A percentile compares a stretch with the other conserved stretches of the same genome.
Evolutionary conservation across 164 flowering plant genomes (phyloP).

Genomic region (Hamamelis virginiana): DNA sequence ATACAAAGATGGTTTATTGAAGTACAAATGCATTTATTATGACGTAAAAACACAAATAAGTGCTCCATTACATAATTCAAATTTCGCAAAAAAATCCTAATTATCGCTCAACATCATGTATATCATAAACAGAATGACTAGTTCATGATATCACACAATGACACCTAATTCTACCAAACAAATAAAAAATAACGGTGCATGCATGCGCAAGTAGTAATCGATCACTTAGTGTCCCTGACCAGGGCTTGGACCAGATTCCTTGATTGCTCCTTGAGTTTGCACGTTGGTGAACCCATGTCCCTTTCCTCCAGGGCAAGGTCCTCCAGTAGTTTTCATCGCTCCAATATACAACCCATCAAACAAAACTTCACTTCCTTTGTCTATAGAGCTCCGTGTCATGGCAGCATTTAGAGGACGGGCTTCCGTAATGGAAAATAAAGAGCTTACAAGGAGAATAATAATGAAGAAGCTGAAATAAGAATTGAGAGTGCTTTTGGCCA

Average conservation of each 20-base stretch:
- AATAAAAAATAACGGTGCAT: too few species aligned
- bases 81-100: too few species aligned
- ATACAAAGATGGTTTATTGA: too few species aligned
- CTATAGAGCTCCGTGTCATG: not conserved
- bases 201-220: too few species aligned
- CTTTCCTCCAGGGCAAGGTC: conserved; percentile 14
- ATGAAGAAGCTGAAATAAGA: not conserved
- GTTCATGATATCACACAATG: too few species aligned
- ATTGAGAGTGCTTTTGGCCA: not conserved
- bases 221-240: conserved; percentile 11
- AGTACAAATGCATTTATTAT: too few species aligned
- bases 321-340: conserved; percentile 17
- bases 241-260: conserved; percentile 23
- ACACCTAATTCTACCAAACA: too few species aligned
- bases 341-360: conserved; percentile 8
- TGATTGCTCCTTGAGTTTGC: conserved; percentile 8
- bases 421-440: conserved; percentile 2
- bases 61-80: too few species aligned
- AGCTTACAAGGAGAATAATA: not conserved
- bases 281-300: conserved; percentile 14
- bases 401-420: conserved; percentile 21
- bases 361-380: conserved; percentile 2
- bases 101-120: too few species aligned
- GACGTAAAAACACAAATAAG: too few species aligned
- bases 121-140: too few species aligned